Evolutionary conservation across 73 alveolate species (phyloP), one percentile per base, ranked within the genome.

Genomic region (Paramecium caudatum): DNA sequence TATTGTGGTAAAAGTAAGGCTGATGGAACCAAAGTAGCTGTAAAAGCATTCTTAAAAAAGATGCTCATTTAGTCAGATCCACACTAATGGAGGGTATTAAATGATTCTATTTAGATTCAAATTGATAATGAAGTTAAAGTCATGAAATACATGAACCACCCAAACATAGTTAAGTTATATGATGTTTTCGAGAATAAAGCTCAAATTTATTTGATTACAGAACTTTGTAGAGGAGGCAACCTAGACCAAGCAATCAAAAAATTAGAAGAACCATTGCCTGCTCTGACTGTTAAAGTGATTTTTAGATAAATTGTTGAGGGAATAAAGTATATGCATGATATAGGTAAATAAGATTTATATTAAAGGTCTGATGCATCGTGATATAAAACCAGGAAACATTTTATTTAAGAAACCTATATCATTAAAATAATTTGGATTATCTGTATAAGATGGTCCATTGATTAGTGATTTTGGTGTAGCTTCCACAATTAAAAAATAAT

Each of bases 161-260:
- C 30, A 4, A 74, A 74, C 43, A 37, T 74, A 74, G 10, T 74
- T 13, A 74, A 74, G 19, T 39, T 74, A n/a, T 19, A 41, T 41
- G 88, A 74, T 74, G 65, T 74, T 23, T 74, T 74, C 43, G 88
- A 74, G n/a, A 74, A 74, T 27, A 74, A 74, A 45, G 88, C 88
- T 21, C 12, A 74, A 74, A 37, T 74, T 41, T 43, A 74, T n/a
- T 8, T 74, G 16, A 45, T 74, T n/a, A 74, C 65, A 0, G 27
- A 74, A 21, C 32, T 74, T 21, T 30, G 55, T n/a, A 74, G 65
- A 74, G 88, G 88, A 21, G 88, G 88, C 65, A 74, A 30, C 39
- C 68, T 74, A 17, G 62, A 74, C 6, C 12, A 74, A 23, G 65
- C 47, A 12, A 19, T 74, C 9, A 74, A 74, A 45, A 74, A 74